These are phyloP conservation scores for Capsicum baccatum DNA, from an alignment of 257 asterid species.

Conservation along the genomic window DNA sequence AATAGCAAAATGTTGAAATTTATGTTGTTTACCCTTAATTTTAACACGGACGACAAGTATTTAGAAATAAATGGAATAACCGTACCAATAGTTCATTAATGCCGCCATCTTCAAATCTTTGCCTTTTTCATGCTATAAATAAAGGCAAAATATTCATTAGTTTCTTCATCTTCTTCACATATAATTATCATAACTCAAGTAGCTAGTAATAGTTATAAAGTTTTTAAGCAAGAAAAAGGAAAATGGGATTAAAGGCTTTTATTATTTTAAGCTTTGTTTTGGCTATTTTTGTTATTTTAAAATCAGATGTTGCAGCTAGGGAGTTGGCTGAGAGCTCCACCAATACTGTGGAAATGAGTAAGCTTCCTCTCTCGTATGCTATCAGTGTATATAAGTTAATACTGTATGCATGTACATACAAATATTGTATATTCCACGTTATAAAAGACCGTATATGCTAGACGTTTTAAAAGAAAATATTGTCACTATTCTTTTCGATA, in stretches of 20 bases:
- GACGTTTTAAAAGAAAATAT: too few species aligned
- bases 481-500: too few species aligned
- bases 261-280: constrained; percentile 27
- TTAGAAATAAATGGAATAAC: too few species aligned
- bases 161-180: neutral
- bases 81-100: neutral
- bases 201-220: neutral
- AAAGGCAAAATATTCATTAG: neutral
- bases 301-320: constrained; percentile 29
- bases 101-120: neutral
- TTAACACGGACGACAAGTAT: too few species aligned
- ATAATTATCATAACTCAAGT: neutral
- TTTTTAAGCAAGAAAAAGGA: neutral
- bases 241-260: constrained; percentile 31
- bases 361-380: neutral
- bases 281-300: constrained; percentile 17
- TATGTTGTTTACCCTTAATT: too few species aligned
- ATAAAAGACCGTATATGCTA: too few species aligned
- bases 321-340: constrained; percentile 33
- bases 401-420: neutral
- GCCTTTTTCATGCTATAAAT: constrained; percentile 9
- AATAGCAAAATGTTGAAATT: too few species aligned
- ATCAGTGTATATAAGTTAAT: neutral
- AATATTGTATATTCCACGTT: neutral
- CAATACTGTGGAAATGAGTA: constrained; percentile 17